Evolutionary conservation across 805 yeast species (phyloP), one percentile per base, ranked within the genome.

Genomic region (Kluyveromyces wickerhamii): DNA sequence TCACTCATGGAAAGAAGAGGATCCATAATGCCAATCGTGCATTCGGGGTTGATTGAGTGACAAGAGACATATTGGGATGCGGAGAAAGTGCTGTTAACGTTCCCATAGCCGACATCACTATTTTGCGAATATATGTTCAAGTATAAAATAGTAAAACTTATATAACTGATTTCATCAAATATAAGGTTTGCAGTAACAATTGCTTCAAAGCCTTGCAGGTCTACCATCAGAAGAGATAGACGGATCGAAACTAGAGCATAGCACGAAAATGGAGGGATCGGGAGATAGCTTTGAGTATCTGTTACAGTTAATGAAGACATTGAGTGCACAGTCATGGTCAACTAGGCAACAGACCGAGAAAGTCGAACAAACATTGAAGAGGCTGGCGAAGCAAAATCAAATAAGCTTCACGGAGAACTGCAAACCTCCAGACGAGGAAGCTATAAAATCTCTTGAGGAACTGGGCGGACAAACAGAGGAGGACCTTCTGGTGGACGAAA

Each of bases 211-310:
- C n/a, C n/a, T n/a, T n/a, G n/a, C n/a, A n/a, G n/a, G n/a, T n/a
- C n/a, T n/a, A n/a, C n/a, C n/a, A n/a, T n/a, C n/a, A n/a, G n/a
- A n/a, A n/a, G n/a, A n/a, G n/a, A n/a, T n/a, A n/a, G n/a, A n/a
- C n/a, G n/a, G n/a, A n/a, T n/a, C n/a, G n/a, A n/a, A n/a, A n/a
- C n/a, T n/a, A n/a, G n/a, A n/a, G n/a, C n/a, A n/a, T n/a, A n/a
- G n/a, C n/a, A n/a, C n/a, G n/a, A 26, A 14, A 12, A 40, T 40
- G 43, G 43, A 40, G 25, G 34, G 36, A 21, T 37, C 40, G 13
- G 38, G 44, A 11, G 59, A 51, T 32, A 53, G 51, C 32, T 55
- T 55, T 34, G 57, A 51, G 13, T 52, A 49, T 21, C 37, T 55
- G 7, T 32, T 53, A 4, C 55, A 52, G 29, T 32, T 55, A 32